These are phyloP conservation scores for Allium cepa DNA, from an alignment of 106 monocot species.

Conservation along the genomic window DNA sequence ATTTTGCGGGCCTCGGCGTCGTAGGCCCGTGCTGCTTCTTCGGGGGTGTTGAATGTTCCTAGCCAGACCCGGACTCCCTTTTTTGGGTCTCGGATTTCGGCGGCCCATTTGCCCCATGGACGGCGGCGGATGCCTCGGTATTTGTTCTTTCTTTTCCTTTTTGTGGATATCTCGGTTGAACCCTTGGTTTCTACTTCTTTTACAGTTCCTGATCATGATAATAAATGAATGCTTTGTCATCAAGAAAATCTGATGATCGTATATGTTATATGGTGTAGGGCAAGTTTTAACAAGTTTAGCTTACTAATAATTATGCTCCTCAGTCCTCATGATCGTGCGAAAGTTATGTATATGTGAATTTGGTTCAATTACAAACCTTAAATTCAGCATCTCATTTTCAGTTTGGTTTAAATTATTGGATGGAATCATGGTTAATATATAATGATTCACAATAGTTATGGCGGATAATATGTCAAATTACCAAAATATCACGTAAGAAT, in stretches of 20 bases:
- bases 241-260: background rate
- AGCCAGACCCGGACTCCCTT: slow-evolving; percentile 69
- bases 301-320: background rate
- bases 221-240: background rate
- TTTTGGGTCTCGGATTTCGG: slow-evolving; percentile 60
- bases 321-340: too few relatives aligned
- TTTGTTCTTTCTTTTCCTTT: slow-evolving; percentile 53
- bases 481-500: too few relatives aligned
- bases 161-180: slow-evolving; percentile 16
- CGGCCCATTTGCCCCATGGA: slow-evolving; percentile 78
- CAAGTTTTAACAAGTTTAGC: background rate
- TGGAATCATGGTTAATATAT: too few relatives aligned
- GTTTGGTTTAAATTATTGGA: too few relatives aligned
- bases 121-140: slow-evolving; percentile 53
- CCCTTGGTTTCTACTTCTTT: slow-evolving; percentile 17
- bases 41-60: slow-evolving; percentile 56
- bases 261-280: background rate
- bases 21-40: slow-evolving; percentile 62
- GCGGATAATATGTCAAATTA: too few relatives aligned
- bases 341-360: too few relatives aligned
- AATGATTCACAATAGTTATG: too few relatives aligned
- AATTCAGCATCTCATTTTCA: too few relatives aligned
- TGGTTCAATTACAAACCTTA: too few relatives aligned
- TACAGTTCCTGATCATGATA: background rate
- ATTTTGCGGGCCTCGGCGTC: slow-evolving; percentile 55